Base-by-base conservation (phyloP, 2,329 filamentous ascomycete species). In the Colletotrichum tropicale region DNA sequence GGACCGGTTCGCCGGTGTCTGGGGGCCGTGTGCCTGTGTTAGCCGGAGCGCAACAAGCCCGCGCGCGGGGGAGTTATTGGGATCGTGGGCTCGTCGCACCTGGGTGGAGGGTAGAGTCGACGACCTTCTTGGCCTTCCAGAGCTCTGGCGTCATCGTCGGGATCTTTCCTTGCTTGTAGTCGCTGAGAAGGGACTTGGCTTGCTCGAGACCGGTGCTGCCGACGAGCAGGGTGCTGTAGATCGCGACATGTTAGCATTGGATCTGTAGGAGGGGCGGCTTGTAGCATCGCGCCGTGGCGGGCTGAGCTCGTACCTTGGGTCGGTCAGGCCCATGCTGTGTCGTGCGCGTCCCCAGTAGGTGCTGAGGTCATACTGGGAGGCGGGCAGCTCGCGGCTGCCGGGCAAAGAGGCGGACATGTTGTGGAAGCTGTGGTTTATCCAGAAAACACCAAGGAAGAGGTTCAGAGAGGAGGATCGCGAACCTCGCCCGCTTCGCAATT, bases 301-400 rank as follows among this genome's bases (percentile, higher is more conserved):
- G n/a, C 24, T 24, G 26, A 55, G 48, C 76, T 85, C 94, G 93
- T 89, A 98, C 96, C 96, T 97, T 80, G 97, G 97, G 89, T 99
- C 97, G 83, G 96, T 94, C 81, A 99, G 93, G 81, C 96, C 93
- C 76, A 95, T 94, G 21, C 96, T 93, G 88, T 99, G 96, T 86
- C 91, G 92, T 82, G 98, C 97, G 75, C 97, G 93, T 78, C 97
- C 97, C 95, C 95, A 97, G 87, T 99, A 99, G 62, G 96, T 98
- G 83, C 86, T 92, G 81, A 99, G 90, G 84, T 99, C 95, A 91
- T 98, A 96, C 85, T 96, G 95, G 70, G 97, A 99, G 72, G 93
- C 92, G 77, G 97, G 97, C 78, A 98, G 90, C 85, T 98, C 95
- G 84, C 96, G 94, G 81, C 86, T 86, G 75, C 92, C 92, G 65